These are phyloP conservation scores for Colletotrichum karsti DNA, from an alignment of 2,329 filamentous ascomycete genomes.

Conservation along the genomic window DNA sequence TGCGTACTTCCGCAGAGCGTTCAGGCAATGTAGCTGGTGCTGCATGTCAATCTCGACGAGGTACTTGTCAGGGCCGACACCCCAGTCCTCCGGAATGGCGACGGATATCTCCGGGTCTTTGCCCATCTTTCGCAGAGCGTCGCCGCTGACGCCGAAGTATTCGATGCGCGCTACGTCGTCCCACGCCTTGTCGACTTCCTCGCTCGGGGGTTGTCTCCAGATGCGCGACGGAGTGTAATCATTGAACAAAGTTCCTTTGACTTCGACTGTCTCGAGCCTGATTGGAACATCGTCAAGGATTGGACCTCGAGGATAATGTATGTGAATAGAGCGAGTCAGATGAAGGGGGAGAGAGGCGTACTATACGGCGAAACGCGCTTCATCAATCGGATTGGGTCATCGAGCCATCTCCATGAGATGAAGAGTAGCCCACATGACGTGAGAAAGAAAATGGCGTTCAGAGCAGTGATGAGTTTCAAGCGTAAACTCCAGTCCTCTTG, in stretches of 20 bases:
- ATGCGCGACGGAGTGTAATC: conserved; percentile 40
- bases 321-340: rapidly evolving
- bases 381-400: conserved; percentile 17
- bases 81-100: conserved; percentile 22
- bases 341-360: no score
- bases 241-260: conserved; percentile 25
- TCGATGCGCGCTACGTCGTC: conserved; percentile 23
- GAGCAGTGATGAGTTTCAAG: not conserved
- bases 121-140: conserved; percentile 19
- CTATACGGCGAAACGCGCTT: conserved; percentile 21
- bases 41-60: conserved; percentile 24
- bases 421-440: conserved; percentile 3
- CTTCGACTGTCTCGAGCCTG: conserved; percentile 8
- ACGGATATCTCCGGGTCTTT: conserved; percentile 22
- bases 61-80: conserved; percentile 17
- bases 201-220: conserved; percentile 26
- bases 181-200: conserved; percentile 34
- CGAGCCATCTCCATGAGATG: conserved; percentile 4
- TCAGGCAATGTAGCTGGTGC: conserved; percentile 23
- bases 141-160: conserved; percentile 21
- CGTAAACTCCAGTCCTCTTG: not conserved
- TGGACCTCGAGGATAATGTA: not conserved
- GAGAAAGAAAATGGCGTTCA: conserved; percentile 5
- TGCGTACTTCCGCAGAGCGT: conserved; percentile 17
- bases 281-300: conserved; percentile 13